Conservation (phyloP, 2,329 filamentous ascomycete genomes). For the Botrytis fragariae region DNA sequence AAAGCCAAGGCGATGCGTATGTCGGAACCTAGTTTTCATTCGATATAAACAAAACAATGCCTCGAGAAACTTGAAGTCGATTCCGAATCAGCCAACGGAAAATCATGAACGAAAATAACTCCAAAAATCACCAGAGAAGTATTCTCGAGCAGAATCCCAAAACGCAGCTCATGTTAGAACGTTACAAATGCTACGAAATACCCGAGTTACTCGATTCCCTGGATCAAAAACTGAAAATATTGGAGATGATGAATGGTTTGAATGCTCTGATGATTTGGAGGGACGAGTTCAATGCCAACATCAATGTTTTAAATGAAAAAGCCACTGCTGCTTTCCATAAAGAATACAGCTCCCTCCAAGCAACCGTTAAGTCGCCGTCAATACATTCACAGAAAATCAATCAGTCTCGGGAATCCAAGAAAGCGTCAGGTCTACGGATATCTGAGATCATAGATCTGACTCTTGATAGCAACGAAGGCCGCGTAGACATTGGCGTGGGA, state of each 20-base stretch:
- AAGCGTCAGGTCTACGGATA: neutral
- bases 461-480: neutral
- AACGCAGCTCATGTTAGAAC: neutral
- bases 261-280: neutral
- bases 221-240: neutral
- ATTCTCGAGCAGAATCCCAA: neutral
- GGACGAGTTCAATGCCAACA: neutral
- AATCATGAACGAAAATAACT: neutral
- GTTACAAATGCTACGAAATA: neutral
- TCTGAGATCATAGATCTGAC: neutral
- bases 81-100: neutral
- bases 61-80: neutral
- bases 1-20: neutral
- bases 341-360: neutral
- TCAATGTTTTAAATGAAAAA: neutral
- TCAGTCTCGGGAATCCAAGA: neutral
- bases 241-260: neutral
- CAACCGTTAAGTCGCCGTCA: neutral
- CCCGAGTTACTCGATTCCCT: neutral
- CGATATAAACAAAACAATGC: neutral
- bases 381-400: neutral
- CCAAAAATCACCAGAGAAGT: neutral
- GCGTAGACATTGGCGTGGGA: neutral
- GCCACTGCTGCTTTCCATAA: neutral
- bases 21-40: neutral